Base-by-base conservation (phyloP, 2,329 filamentous ascomycete species). In the Diaporthe amygdali region DNA sequence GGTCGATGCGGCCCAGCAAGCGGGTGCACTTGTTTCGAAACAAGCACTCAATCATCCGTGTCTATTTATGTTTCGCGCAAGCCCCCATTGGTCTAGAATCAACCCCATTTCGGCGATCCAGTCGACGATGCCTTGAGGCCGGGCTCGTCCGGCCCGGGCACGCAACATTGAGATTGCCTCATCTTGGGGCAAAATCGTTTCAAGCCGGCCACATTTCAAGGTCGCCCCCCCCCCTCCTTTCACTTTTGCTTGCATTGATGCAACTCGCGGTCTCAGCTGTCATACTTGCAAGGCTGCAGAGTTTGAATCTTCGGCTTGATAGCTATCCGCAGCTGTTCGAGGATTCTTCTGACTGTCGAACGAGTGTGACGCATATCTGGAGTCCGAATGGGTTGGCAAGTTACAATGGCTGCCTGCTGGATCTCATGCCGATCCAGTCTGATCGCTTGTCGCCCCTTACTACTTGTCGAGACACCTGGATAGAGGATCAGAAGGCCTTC, bases 1-100 rank as follows among this genome's bases (percentile, higher is more conserved):
- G 14, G 14, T 56, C 34, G 30, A 56, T 68, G 66, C 51, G 66
- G 66, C 66, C 66, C 66, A 68, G 66, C 66, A 47, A 27, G 44
- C 51, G 51, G 66, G 39, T 56, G 66, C 56, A 27, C 14, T 39
- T 49, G 68, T 64, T 70, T 66, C 68, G 68, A 70, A 64, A 66
- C 56, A 66, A 20, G 12, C 56, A 34, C 20, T 64, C 55, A 64
- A 37, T 27, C 39, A 44, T 15, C 56, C 56, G 46, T 55, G 37
- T 63, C 68, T 70, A 70, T 70, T 70, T 70, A 51, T 39, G 59
- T 49, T 25, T 46, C 30, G n/a, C 51, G 8, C 34, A 27, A 34
- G 39, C 37, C 20, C 41, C 10, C 39, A 30, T 37, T 39, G 30
- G n/a, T 34, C 20, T 39, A 22, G 27, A 1, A 34, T 25, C 27